Evolutionary conservation across 192 early-diverging fungal genomes (phyloP), one percentile per base, ranked within the genome.

Genomic region (Thoreauomyces humboldtii): DNA sequence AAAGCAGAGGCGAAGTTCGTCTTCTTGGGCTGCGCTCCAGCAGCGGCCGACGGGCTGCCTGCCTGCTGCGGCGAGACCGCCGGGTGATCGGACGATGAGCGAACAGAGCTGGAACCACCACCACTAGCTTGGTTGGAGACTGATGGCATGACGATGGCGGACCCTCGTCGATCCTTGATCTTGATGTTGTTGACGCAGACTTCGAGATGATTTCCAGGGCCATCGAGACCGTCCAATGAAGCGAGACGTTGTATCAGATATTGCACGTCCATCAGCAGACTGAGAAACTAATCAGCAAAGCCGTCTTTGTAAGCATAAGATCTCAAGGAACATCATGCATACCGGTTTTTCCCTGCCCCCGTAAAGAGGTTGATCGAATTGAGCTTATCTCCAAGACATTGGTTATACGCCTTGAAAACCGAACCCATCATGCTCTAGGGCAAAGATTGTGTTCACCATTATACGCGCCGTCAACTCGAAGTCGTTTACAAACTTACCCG

Each of bases 141-240:
- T 36, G 43, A 7, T 25, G 66, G 14, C n/a, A 25, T 29, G 28
- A 17, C 32, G 12, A 46, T 21, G 1, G 48, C 35, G 0, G 43
- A 27, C 31, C 58, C 35, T 7, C 78, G 63, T 31, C 69, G 71
- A 59, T 86, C 84, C 36, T 85, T 80, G 36, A 91, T 88, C 32
- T 85, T 85, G 29, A 91, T 86, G 65, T 90, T 91, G 75, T 91
- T 92, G 38, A 91, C 89, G 1, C 85, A 77, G 5, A 93, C 89
- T 53, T 88, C 87, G 19, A 91, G 78, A 48, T 82, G 77, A 70
- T 80, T 84, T 14, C 88, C 89, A 1, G 89, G 88, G 4, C 90
- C 85, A 46, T 91, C 82, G 17, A 90, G 59, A 17, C 83, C 66
- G 33, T 90, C 90, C 17, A 94, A 75, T 6, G 79, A 76, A 6